phyloP scores from a whole-genome alignment of 768 basidiomycete genomes.

The Russula vinacea region DNA sequence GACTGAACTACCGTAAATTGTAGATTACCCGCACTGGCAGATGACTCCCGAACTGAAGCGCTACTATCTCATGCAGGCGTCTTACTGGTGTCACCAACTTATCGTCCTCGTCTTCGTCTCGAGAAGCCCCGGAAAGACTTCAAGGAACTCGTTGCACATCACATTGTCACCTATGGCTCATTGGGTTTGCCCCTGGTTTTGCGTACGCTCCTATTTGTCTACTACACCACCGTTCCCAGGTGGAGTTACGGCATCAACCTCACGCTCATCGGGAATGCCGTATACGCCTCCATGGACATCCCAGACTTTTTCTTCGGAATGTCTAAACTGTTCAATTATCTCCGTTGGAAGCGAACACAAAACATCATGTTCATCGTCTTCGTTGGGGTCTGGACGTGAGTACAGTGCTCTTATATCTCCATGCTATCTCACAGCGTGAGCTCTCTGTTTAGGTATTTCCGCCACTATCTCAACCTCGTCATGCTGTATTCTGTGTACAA shows the following conservation, averaged over 20 bases:
- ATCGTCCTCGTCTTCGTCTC: slow-evolving; percentile 76
- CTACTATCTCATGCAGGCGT: slow-evolving; percentile 90
- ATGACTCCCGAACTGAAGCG: slow-evolving; percentile 82
- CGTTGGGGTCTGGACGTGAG: slow-evolving; percentile 77
- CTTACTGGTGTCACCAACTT: slow-evolving; percentile 95
- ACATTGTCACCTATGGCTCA: slow-evolving; percentile 94
- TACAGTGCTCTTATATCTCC: slow-evolving; percentile 39
- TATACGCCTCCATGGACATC: slow-evolving; percentile 96
- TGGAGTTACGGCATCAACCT: slow-evolving; percentile 83
- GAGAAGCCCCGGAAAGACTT: slow-evolving; percentile 97
- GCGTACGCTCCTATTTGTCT: neutral
- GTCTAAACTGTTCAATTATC: slow-evolving; percentile 86
- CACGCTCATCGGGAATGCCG: slow-evolving; percentile 84
- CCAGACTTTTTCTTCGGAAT: slow-evolving; percentile 88
- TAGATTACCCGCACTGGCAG: slow-evolving; percentile 87
- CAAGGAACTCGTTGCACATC: slow-evolving; percentile 81
- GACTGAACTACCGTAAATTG: neutral
- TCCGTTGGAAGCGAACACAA: slow-evolving; percentile 64
- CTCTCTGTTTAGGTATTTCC: slow-evolving; percentile 67
- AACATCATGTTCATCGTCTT: slow-evolving; percentile 61
- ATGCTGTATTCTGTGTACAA: slow-evolving; percentile 87
- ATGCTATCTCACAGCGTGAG: neutral
- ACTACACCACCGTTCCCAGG: slow-evolving; percentile 39
- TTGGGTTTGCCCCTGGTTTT: slow-evolving; percentile 55
- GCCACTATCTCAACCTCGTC: slow-evolving; percentile 82